Conservation (phyloP, 768 basidiomycete species). For the Boletus patriciae region DNA sequence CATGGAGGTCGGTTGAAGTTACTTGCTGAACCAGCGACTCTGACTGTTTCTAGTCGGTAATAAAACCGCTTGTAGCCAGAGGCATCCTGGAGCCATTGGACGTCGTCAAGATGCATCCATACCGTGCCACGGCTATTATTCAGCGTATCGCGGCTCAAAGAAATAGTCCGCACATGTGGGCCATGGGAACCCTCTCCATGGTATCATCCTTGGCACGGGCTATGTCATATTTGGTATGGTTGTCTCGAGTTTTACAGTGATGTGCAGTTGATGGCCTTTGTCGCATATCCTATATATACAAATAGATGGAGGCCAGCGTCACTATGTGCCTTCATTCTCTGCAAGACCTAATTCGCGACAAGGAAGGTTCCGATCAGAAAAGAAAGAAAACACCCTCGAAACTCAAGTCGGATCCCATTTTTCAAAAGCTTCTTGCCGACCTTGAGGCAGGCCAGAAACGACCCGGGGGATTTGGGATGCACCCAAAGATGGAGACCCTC, state of each 20-base stretch:
- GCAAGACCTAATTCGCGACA: slow-evolving; percentile 47
- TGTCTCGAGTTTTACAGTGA: neutral
- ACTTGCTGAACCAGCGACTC: neutral
- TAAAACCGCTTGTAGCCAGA: slow-evolving; percentile 36
- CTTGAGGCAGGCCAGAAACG: slow-evolving; percentile 56
- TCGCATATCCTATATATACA: neutral
- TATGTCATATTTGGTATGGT: slow-evolving; percentile 82
- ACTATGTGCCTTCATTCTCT: slow-evolving; percentile 74
- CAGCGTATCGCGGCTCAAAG: slow-evolving; percentile 39
- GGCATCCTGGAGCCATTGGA: slow-evolving; percentile 54
- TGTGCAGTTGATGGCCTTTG: neutral
- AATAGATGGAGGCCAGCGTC: slow-evolving; percentile 79
- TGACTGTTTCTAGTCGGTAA: slow-evolving; percentile 28
- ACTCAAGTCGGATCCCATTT: slow-evolving; percentile 53
- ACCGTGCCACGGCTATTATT: slow-evolving; percentile 48
- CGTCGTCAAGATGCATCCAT: slow-evolving; percentile 67
- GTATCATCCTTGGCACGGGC: slow-evolving; percentile 68
- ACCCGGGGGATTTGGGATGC: slow-evolving; percentile 53
- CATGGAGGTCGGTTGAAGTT: slow-evolving; percentile 61
- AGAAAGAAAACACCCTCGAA: slow-evolving; percentile 44
- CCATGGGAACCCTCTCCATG: slow-evolving; percentile 49
- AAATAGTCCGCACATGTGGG: slow-evolving; percentile 43
- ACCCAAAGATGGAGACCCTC: slow-evolving; percentile 92
- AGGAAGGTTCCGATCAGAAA: slow-evolving; percentile 29
- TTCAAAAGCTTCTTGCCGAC: slow-evolving; percentile 65